Evolutionary conservation across 31 red algal genomes (phyloP), one percentile per base, ranked within the genome.

Genomic region (Endocladia muricata): DNA sequence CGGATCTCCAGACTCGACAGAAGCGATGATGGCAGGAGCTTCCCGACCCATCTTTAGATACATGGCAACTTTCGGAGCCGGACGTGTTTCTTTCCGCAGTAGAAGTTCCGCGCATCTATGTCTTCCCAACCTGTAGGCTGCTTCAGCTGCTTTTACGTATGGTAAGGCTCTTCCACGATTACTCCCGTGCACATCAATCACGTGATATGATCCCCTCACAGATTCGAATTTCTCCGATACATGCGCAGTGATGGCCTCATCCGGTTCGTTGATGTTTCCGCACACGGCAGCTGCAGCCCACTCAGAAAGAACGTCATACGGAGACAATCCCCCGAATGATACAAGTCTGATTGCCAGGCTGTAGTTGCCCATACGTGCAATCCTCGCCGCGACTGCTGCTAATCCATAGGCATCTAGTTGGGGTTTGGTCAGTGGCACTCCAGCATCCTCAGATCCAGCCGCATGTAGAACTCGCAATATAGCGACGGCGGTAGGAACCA

Each of bases 41-140:
- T 92, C 89, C 39, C 89, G 73, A 22, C 68, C 47, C 79, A 92
- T 84, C 35, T 68, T 36, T 36, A 92, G 57, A 80, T 85, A 92
- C 74, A 92, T 74, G 4, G 73, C 66, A n/a, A 85, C 89, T 61
- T 84, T 85, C 3, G 79, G 74, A 1, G 80, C 89, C 23, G 78
- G 73, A 29, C 89, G 43, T 21, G 73, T 67, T 70, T 92, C 89
- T 48, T 68, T 75, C 59, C 66, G 63, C 2, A 92, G 25, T 17
- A 92, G 66, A 13, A 80, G 67, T 56, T 79, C 89, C 1, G 89
- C 89, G 54, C 80, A 85, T 49, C 70, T 72, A 37, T 60, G 75
- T 5, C 76, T 52, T 19, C 75, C 81, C 1, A 79, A 25, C 44
- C 9, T 40, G 56, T 61, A 79, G 0, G 89, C 89, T 32, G 68